A percentile compares a stretch with the other conserved stretches of the same genome.
phyloP scores from a whole-genome alignment of 768 basidiomycete genomes.

The Tubosaeta sp. region DNA sequence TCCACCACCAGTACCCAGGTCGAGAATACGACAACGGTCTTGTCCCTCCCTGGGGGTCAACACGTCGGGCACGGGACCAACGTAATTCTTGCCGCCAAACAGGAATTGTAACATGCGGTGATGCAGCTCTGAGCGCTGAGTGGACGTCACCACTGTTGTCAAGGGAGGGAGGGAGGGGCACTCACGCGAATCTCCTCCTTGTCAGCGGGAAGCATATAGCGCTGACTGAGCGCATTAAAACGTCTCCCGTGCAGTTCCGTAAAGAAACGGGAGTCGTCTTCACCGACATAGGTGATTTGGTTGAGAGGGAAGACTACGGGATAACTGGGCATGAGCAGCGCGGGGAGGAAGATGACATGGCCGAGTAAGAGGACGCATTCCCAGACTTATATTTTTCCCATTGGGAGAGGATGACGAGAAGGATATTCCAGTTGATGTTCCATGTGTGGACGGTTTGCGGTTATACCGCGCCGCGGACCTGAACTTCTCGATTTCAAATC shows the following conservation, averaged over 20 bases:
- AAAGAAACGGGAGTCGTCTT: conserved; percentile 52
- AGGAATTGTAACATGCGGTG: conserved; percentile 68
- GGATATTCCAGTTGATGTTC: conserved; percentile 19
- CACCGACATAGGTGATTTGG: conserved; percentile 36
- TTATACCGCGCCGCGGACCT: conserved; percentile 30
- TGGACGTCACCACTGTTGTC: conserved; percentile 2
- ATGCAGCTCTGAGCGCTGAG: conserved; percentile 57
- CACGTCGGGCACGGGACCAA: conserved; percentile 59
- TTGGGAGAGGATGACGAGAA: conserved; percentile 31
- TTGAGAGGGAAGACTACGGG: conserved; percentile 33
- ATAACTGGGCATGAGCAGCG: conserved; percentile 27
- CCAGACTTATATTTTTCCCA: conserved; percentile 30
- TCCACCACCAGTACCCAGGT: conserved; percentile 67
- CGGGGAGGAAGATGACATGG: conserved; percentile 22
- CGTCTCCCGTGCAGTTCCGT: conserved; percentile 47
- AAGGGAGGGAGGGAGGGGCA: not conserved
- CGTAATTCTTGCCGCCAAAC: conserved; percentile 57
- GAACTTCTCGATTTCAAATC: conserved; percentile 28
- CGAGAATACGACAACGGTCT: conserved; percentile 45
- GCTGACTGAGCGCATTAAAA: conserved; percentile 51
- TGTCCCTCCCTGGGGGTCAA: conserved; percentile 37
- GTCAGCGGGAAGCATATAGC: conserved; percentile 65
- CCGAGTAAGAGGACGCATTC: conserved; percentile 2
- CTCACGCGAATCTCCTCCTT: conserved; percentile 59
- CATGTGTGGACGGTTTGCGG: conserved; percentile 27